Base-by-base conservation (phyloP, 495 filamentous ascomycete species). In the Neurospora sp. region DNA sequence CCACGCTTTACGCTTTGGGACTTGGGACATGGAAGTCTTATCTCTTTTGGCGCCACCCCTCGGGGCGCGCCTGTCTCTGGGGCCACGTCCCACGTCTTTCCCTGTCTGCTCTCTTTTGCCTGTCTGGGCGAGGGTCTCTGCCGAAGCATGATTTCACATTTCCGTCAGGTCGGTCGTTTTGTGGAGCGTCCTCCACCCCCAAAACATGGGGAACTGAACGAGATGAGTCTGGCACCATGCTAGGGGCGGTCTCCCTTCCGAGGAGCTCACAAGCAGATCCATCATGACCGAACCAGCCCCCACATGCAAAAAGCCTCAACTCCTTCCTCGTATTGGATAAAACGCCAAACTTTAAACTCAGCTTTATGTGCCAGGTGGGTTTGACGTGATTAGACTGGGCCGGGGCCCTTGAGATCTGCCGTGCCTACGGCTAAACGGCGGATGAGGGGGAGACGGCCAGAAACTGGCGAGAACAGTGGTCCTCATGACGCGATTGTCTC, bases 41-140 rank as follows among this genome's bases (percentile, higher is more conserved):
- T 78, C 78, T 79, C 48, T 75, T 48, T 46, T 79, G 73, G 73
- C 73, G 76, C 76, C 77, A 78, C 73, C 69, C 76, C 77, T 69
- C 44, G 75, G 75, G 74, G 54, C 54, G 23, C 54, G 54, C 54
- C 54, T 76, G 75, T 75, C 70, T 78, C 70, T 78, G 62, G 27
- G 73, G 16, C 41, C 75, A 78, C 73, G 39, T 77, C 73, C 71
- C 69, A 72, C 72, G 42, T 62, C 23, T 62, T 62, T 27, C 46
- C 54, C 27, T 62, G 54, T 62, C 27, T 62, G 48, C 20, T 54
- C 20, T 31, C 11, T 35, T 6, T 59, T 71, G 7, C 2, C 40
- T 44, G 23, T 39, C 40, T 70, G 69, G 40, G 71, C 27, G 35
- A 39, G 54, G 54, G 54, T 62, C 12, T 31, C 54, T 31, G 54